Evolutionary conservation across 2,329 filamentous ascomycete species (phyloP).

Genomic region (Dactylella cylindrospora): DNA sequence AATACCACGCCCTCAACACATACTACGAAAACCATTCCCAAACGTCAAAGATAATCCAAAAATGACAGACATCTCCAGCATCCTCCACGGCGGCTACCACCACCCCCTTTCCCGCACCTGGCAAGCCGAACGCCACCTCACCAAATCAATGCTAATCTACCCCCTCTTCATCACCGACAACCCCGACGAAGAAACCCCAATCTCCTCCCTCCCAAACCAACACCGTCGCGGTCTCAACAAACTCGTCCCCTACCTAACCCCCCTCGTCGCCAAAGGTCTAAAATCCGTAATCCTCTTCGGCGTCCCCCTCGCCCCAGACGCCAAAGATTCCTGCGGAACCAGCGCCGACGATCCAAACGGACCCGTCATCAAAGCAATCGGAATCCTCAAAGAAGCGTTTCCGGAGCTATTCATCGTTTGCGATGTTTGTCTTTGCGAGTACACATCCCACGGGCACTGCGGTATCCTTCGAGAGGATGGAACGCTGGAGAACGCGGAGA

Average conservation of each 20-base stretch:
- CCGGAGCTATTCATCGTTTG: conserved; percentile 86
- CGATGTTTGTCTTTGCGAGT: conserved; percentile 97
- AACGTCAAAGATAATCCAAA: neutral
- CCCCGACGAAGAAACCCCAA: conserved; percentile 85
- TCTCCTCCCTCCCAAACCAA: conserved; percentile 89
- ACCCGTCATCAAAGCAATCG: conserved; percentile 85
- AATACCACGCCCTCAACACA: conserved; percentile 32
- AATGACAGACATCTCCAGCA: conserved; percentile 70
- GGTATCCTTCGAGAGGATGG: conserved; percentile 93
- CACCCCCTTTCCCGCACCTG: conserved; percentile 77
- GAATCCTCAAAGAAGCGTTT: conserved; percentile 78
- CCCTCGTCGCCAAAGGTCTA: conserved; percentile 84
- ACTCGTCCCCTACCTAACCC: conserved; percentile 78
- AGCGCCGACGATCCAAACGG: conserved; percentile 89
- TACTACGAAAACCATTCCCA: neutral
- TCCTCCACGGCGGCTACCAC: conserved; percentile 79
- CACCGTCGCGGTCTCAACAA: conserved; percentile 80
- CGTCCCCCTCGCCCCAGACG: conserved; percentile 76
- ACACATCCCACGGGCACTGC: conserved; percentile 96
- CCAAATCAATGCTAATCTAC: conserved; percentile 98
- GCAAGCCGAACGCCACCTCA: conserved; percentile 82
- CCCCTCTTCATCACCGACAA: conserved; percentile 94
- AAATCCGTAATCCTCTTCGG: conserved; percentile 94
- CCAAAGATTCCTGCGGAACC: conserved; percentile 89
- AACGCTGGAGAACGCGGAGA: conserved; percentile 86